Evolutionary conservation across 73 alveolate genomes (phyloP).

Genomic region (Diophrys appendiculata): DNA sequence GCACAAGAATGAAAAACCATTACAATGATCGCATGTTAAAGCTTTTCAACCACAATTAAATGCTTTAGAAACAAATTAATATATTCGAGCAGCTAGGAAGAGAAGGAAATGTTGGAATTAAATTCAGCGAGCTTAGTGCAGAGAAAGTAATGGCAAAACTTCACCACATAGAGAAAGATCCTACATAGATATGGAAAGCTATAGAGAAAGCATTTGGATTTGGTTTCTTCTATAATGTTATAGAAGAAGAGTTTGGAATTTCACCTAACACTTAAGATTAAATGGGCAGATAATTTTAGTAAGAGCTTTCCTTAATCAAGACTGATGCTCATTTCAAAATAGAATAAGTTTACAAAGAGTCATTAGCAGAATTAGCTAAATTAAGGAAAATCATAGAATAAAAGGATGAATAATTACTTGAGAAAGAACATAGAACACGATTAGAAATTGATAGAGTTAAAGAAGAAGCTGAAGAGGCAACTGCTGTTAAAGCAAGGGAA

Average conservation of each 20-base stretch:
- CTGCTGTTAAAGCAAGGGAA: neutral
- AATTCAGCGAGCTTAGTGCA: slow-evolving; percentile 2
- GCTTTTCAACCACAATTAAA: slow-evolving; percentile 12
- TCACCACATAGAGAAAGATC: slow-evolving; percentile 18
- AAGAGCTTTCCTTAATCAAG: neutral
- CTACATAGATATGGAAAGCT: slow-evolving; percentile 18
- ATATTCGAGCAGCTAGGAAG: slow-evolving; percentile 11
- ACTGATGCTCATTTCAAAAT: neutral
- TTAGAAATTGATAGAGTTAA: neutral
- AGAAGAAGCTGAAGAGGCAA: neutral
- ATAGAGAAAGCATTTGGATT: slow-evolving; percentile 13
- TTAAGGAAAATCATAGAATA: neutral
- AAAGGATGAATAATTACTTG: neutral
- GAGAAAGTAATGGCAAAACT: slow-evolving; percentile 12
- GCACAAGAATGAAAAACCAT: neutral
- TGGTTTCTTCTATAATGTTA: slow-evolving; percentile 30
- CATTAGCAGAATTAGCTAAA: neutral
- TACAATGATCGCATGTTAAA: slow-evolving; percentile 23
- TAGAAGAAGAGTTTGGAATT: slow-evolving; percentile 32
- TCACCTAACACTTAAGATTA: slow-evolving; percentile 21
- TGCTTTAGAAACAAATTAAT: slow-evolving; percentile 9
- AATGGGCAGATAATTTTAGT: neutral
- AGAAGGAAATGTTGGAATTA: slow-evolving; percentile 21
- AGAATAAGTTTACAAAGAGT: neutral
- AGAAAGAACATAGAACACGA: neutral